phyloP scores from a whole-genome alignment of 345 rosid species.

The Brassica napus region DNA sequence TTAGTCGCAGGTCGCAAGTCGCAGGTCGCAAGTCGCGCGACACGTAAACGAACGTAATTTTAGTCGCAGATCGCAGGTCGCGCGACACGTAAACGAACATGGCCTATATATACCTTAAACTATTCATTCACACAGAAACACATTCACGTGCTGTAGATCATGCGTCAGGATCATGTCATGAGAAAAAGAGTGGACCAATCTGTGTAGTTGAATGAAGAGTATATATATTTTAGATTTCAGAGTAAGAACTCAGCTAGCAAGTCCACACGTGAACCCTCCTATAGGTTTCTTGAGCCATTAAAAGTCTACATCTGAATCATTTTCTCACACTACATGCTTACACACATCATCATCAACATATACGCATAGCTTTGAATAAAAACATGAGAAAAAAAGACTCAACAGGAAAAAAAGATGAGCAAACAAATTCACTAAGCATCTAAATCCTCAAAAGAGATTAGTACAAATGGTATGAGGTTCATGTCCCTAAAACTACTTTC shows the following conservation, averaged over 20 bases:
- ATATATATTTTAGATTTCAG: slow-evolving; percentile 19
- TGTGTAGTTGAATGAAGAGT: slow-evolving; percentile 20
- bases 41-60: no score
- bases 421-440: slow-evolving; percentile 17
- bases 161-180: slow-evolving; percentile 2
- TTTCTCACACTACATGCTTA: slow-evolving; percentile 25
- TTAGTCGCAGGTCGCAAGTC: no score
- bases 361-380: neutral
- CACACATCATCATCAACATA: slow-evolving; percentile 28
- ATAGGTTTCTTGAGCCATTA: neutral
- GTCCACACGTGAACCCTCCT: slow-evolving; percentile 28
- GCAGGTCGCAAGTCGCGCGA: no score
- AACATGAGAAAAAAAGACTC: slow-evolving; percentile 14
- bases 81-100: no score
- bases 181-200: slow-evolving; percentile 24
- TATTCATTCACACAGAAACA: neutral
- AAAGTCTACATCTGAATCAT: slow-evolving; percentile 21
- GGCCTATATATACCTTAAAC: neutral
- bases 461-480: slow-evolving; percentile 39
- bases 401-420: slow-evolving; percentile 5
- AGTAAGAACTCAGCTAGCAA: slow-evolving; percentile 17
- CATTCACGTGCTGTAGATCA: slow-evolving; percentile 11
- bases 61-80: no score
- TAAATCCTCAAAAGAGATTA: slow-evolving; percentile 25
- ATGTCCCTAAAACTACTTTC: slow-evolving; percentile 35